Conservation (phyloP, 129 eudicot genomes). For the Lonicera japonica region DNA sequence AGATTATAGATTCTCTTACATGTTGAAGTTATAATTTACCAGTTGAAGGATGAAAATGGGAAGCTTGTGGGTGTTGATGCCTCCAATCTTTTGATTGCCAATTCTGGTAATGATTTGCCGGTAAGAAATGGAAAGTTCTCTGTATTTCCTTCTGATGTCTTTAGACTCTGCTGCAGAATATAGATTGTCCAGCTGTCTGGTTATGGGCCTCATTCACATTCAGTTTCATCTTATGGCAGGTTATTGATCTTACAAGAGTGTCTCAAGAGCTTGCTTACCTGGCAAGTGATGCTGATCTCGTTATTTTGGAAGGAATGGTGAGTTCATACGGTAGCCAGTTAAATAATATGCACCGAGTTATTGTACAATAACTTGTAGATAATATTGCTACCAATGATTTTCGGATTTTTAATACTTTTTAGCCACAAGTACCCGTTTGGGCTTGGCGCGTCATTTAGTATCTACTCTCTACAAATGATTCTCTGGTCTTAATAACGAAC, state of each 20-base stretch:
- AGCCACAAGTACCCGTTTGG: too few relatives aligned
- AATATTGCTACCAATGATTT: too few relatives aligned
- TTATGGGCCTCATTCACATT: too few relatives aligned
- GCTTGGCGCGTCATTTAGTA: too few relatives aligned
- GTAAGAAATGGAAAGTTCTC: conserved; percentile 40
- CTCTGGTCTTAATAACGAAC: too few relatives aligned
- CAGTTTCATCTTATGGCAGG: conserved; percentile 39
- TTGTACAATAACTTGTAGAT: too few relatives aligned
- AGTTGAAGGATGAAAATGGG: conserved; percentile 93
- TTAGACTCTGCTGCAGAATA: background rate
- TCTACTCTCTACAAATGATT: too few relatives aligned
- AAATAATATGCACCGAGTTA: too few relatives aligned
- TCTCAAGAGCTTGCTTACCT: conserved; percentile 93
- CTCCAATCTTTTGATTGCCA: conserved; percentile 80
- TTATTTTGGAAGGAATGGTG: conserved; percentile 96
- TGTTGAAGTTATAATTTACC: conserved; percentile 11
- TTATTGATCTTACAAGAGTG: conserved; percentile 81
- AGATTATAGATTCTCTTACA: conserved; percentile 10
- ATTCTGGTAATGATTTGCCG: conserved; percentile 99
- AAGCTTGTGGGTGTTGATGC: conserved; percentile 86
- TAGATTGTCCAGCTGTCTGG: background rate
- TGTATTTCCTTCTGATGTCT: background rate
- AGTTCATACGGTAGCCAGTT: conserved; percentile 20
- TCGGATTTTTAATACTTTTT: too few relatives aligned
- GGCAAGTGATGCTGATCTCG: conserved; percentile 90